These are phyloP conservation scores for Diaporthe destruens DNA, from an alignment of 2,329 filamentous ascomycete species.

Conservation along the genomic window DNA sequence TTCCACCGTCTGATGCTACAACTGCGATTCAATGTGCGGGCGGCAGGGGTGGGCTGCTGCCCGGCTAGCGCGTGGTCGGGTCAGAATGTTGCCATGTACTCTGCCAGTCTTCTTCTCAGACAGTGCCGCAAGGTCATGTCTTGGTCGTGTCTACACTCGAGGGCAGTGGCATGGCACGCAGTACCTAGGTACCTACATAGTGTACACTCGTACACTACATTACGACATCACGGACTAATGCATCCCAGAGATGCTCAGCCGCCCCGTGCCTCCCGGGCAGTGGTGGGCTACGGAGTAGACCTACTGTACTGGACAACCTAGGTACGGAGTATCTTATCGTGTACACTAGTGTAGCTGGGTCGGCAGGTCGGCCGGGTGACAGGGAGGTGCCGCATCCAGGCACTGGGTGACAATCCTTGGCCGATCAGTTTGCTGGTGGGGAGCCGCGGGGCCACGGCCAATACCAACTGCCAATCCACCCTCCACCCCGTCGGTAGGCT, in stretches of 20 bases:
- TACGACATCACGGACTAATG: not conserved
- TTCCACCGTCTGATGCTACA: slow-evolving; percentile 31
- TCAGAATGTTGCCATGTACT: no score
- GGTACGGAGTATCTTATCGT: no score
- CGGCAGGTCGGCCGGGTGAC: no score
- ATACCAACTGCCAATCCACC: slow-evolving; percentile 22
- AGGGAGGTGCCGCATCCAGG: not conserved
- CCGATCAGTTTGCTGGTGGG: slow-evolving; percentile 11
- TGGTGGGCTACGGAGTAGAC: no score
- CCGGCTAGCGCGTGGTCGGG: slow-evolving; percentile 20
- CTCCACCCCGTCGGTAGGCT: not conserved
- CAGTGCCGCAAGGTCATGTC: no score
- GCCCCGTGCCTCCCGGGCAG: no score
- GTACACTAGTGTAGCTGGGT: not conserved
- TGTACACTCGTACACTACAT: no score
- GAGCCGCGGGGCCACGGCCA: slow-evolving; percentile 32
- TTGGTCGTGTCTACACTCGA: slow-evolving; percentile 20
- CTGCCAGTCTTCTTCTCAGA: no score
- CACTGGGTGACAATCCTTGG: slow-evolving; percentile 7
- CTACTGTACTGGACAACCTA: no score
- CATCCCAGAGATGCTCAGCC: not conserved
- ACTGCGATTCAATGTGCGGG: slow-evolving; percentile 25
- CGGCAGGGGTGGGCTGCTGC: slow-evolving; percentile 19
- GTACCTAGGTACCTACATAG: no score
- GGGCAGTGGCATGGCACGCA: not conserved